Evolutionary conservation across 1,139 yeast species (phyloP).

Genomic region (Geotrichum carabidarum): DNA sequence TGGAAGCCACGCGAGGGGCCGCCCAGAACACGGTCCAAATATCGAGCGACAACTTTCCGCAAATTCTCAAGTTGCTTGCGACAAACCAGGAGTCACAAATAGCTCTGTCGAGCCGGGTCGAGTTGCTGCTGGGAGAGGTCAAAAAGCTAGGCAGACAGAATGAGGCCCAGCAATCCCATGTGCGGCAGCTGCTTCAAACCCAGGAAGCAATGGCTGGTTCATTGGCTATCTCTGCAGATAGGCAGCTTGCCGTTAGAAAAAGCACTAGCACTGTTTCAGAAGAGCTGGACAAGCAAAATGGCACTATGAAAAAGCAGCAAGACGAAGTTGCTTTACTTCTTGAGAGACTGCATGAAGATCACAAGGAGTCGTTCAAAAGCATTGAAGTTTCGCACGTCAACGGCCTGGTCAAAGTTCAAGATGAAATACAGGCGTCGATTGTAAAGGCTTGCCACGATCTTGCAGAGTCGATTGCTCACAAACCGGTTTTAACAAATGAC

Average conservation of each 20-base stretch:
- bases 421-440: constrained; percentile 1
- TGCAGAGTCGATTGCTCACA: too few relatives aligned
- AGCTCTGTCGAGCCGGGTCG: constrained; percentile 25
- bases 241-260: too few relatives aligned
- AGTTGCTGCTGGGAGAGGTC: constrained; percentile 27
- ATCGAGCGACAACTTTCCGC: constrained; percentile 24
- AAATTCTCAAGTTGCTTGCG: constrained; percentile 24
- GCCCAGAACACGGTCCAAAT: constrained; percentile 20
- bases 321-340: too few relatives aligned
- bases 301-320: too few relatives aligned
- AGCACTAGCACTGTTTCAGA: too few relatives aligned
- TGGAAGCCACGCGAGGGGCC: constrained; percentile 14
- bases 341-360: too few relatives aligned
- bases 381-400: too few relatives aligned
- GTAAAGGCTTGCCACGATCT: too few relatives aligned
- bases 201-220: neutral
- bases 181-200: neutral
- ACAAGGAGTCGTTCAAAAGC: too few relatives aligned
- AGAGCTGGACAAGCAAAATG: too few relatives aligned
- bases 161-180: constrained; percentile 5
- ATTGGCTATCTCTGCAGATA: too few relatives aligned
- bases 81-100: constrained; percentile 26
- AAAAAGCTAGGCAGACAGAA: constrained; percentile 7
- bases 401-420: neutral
- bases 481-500: too few relatives aligned